Evolutionary conservation across 2,329 filamentous ascomycete species (phyloP), one percentile per base, ranked within the genome.

Genomic region (Zasmidium angulare): DNA sequence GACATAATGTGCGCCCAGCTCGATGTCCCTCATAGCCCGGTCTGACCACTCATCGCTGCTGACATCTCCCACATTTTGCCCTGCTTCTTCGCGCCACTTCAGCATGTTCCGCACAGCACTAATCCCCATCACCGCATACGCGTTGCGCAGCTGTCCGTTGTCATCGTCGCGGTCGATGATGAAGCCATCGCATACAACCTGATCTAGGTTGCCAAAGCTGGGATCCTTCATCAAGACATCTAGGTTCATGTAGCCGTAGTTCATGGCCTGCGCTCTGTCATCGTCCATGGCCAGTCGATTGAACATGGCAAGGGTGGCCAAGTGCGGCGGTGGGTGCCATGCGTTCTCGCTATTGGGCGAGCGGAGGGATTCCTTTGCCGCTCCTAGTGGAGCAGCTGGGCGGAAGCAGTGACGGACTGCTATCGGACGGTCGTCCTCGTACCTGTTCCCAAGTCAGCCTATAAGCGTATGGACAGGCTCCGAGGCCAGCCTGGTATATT

Each of bases 211-310:
- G 2, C 50, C 50, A 52, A 40, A 21, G n/a, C 40, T 17, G 20
- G 50, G 50, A 40, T 52, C 26, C n/a, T 52, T n/a, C 50, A 40
- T 52, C 26, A 52, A 17, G 11, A 19, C 29, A 20, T 52, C 50
- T 17, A 52, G 20, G 40, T 52, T 52, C 50, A 52, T 52, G 26
- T 52, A 52, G 14, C 50, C 50, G 29, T 52, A 52, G 14, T 19
- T 52, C 50, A 52, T 52, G 21, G 24, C 50, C 17, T 40, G 3
- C 2, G 50, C 24, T 6, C 50, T 36, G 7, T 19, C 50, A 40
- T 52, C 21, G 21, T 17, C 14, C 50, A 52, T 52, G 14, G 29
- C 14, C 2, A 40, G 24, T 12, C 50, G 26, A 36, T 36, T 52
- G 31, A 52, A 52, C 3, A 11, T 24, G 20, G 19, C 50, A 12